These are phyloP conservation scores for Pseudocercospora fuligena DNA, from an alignment of 2,329 filamentous ascomycete genomes.

Conservation along the genomic window DNA sequence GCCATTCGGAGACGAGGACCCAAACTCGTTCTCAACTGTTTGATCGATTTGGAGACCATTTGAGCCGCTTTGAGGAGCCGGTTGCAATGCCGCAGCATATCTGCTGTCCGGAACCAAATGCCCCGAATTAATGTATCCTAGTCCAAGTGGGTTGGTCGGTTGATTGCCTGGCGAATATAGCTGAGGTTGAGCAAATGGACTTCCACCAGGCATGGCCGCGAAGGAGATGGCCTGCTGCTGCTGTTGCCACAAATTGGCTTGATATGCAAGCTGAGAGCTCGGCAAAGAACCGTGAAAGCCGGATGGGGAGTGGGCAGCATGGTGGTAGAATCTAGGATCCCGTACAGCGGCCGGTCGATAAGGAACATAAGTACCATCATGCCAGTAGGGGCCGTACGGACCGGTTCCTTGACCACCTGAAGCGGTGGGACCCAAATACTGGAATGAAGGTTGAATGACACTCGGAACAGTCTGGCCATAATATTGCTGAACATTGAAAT, in stretches of 20 bases:
- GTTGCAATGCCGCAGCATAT: constrained; percentile 7
- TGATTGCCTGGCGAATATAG: constrained; percentile 8
- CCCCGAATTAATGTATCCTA: constrained; percentile 5
- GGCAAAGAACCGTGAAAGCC: constrained; percentile 28
- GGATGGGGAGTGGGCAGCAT: constrained; percentile 26
- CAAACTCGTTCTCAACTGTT: constrained; percentile 42
- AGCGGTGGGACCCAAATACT: constrained; percentile 63
- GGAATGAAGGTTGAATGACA: constrained; percentile 63
- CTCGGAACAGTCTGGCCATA: constrained; percentile 60
- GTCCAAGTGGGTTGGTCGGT: neutral
- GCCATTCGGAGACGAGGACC: constrained; percentile 48
- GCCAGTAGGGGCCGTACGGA: constrained; percentile 67
- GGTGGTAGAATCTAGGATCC: constrained; percentile 54
- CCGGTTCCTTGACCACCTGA: constrained; percentile 61
- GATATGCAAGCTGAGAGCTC: constrained; percentile 29
- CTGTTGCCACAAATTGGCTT: constrained; percentile 32
- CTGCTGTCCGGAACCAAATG: constrained; percentile 2
- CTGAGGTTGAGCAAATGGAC: constrained; percentile 23
- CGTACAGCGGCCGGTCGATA: constrained; percentile 64
- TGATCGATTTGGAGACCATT: neutral
- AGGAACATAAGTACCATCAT: constrained; percentile 65
- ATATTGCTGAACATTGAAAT: constrained; percentile 36
- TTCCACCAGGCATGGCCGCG: constrained; percentile 19
- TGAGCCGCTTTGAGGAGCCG: neutral
- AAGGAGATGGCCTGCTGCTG: constrained; percentile 18